Percentiles rank a stretch among this genome's conserved stretches.
phyloP scores from a whole-genome alignment of 345 rosid genomes.

The Draba incana region DNA sequence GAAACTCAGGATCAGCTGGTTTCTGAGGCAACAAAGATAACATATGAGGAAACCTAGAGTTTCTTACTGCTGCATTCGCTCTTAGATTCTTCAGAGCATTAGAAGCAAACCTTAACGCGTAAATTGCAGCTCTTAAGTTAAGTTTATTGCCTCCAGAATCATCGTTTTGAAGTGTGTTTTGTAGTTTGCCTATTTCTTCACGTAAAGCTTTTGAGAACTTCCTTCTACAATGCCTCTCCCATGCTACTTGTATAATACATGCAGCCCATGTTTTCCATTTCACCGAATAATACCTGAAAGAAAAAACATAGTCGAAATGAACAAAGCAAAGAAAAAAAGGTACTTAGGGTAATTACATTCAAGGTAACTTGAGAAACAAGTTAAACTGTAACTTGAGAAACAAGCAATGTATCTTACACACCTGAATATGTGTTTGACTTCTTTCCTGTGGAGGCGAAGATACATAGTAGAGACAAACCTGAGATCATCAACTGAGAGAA shows the following conservation, averaged over 20 bases:
- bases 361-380: conserved; percentile 16
- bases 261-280: conserved; percentile 49
- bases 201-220: conserved; percentile 41
- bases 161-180: conserved; percentile 43
- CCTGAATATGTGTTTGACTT: conserved; percentile 40
- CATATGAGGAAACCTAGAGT: conserved; percentile 44
- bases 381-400: conserved; percentile 3
- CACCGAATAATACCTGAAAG: conserved; percentile 42
- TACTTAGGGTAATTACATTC: background rate
- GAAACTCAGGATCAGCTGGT: conserved; percentile 68
- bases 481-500: conserved; percentile 45
- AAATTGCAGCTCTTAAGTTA: conserved; percentile 56
- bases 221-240: conserved; percentile 44
- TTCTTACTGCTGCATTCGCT: conserved; percentile 34
- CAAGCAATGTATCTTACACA: background rate
- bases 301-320: background rate
- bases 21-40: conserved; percentile 68
- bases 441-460: conserved; percentile 46
- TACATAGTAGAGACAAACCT: conserved; percentile 43
- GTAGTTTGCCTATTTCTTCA: conserved; percentile 44
- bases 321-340: background rate
- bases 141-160: conserved; percentile 32
- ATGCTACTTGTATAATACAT: conserved; percentile 47
- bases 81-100: conserved; percentile 51
- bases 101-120: conserved; percentile 65